These are phyloP conservation scores for Vaccinium corymbosum DNA, from an alignment of 148 eudicot species.

Conservation along the genomic window DNA sequence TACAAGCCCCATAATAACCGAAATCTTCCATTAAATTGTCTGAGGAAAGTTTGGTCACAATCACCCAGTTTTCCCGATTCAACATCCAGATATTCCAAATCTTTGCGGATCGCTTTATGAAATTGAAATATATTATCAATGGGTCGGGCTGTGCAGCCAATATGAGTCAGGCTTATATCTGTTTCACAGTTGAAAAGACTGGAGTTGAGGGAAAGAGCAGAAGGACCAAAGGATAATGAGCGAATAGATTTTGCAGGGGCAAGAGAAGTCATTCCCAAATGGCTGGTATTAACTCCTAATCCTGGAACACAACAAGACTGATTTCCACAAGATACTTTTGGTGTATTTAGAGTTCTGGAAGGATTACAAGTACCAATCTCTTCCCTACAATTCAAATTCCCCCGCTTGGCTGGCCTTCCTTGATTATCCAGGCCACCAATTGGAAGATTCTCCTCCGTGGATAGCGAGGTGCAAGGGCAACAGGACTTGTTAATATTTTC, in stretches of 20 bases:
- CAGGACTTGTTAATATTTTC: background rate
- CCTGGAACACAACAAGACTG: constrained; percentile 90
- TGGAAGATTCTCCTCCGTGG: constrained; percentile 9
- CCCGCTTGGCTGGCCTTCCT: constrained; percentile 40
- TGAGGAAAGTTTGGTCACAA: constrained; percentile 67
- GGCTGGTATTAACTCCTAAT: constrained; percentile 68
- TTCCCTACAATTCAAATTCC: constrained; percentile 27
- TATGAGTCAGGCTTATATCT: constrained; percentile 43
- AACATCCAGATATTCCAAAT: constrained; percentile 89
- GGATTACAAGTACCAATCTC: constrained; percentile 28
- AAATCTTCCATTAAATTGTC: constrained; percentile 90
- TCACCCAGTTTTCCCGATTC: constrained; percentile 84
- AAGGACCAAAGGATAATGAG: constrained; percentile 68
- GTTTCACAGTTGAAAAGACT: constrained; percentile 95
- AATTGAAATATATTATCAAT: constrained; percentile 89
- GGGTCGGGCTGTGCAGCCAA: constrained; percentile 63
- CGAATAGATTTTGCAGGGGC: constrained; percentile 81
- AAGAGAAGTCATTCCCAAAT: constrained; percentile 48
- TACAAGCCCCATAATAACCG: constrained; percentile 88
- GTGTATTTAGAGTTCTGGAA: constrained; percentile 30
- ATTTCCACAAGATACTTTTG: constrained; percentile 41
- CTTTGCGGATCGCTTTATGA: constrained; percentile 93
- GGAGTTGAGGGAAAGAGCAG: constrained; percentile 84
- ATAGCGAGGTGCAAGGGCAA: background rate
- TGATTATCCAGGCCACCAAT: constrained; percentile 25